Evolutionary conservation across 352 stramenopile genomes (phyloP).

Genomic region (Phytophthora syringae): DNA sequence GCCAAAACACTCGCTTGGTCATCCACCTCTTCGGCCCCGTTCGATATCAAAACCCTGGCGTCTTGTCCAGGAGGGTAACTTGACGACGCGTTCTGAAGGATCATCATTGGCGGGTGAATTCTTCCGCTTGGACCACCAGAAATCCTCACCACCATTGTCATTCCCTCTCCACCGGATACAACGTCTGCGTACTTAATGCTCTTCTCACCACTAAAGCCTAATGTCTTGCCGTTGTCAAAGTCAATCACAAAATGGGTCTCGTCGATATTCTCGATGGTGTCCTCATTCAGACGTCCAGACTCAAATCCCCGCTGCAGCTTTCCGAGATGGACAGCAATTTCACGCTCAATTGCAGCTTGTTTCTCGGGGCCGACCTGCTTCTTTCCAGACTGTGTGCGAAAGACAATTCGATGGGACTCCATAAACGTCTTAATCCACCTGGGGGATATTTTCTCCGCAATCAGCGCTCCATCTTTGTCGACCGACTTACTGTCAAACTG

Average conservation of each 20-base stretch:
- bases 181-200: conserved; percentile 38
- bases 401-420: conserved; percentile 17
- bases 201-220: conserved; percentile 7
- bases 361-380: conserved; percentile 8
- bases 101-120: conserved; percentile 40
- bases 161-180: conserved; percentile 31
- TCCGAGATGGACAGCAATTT: conserved; percentile 29
- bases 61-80: conserved; percentile 18
- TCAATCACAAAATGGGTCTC: too few relatives aligned
- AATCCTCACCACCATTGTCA: conserved; percentile 40
- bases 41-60: conserved; percentile 15
- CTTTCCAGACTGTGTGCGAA: conserved; percentile 7
- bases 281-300: too few relatives aligned
- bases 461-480: conserved; percentile 2
- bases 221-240: too few relatives aligned
- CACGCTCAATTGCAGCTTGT: conserved; percentile 19
- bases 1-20: conserved; percentile 23
- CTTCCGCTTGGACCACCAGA: conserved; percentile 14
- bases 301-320: conserved; percentile 1
- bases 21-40: conserved; percentile 35
- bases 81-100: conserved; percentile 26
- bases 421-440: conserved; percentile 19
- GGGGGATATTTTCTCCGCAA: conserved; percentile 3
- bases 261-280: too few relatives aligned
- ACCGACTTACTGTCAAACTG: neutral